Evolutionary conservation across 2,329 filamentous ascomycete genomes (phyloP).

Genomic region (Pseudocercospora cruenta): DNA sequence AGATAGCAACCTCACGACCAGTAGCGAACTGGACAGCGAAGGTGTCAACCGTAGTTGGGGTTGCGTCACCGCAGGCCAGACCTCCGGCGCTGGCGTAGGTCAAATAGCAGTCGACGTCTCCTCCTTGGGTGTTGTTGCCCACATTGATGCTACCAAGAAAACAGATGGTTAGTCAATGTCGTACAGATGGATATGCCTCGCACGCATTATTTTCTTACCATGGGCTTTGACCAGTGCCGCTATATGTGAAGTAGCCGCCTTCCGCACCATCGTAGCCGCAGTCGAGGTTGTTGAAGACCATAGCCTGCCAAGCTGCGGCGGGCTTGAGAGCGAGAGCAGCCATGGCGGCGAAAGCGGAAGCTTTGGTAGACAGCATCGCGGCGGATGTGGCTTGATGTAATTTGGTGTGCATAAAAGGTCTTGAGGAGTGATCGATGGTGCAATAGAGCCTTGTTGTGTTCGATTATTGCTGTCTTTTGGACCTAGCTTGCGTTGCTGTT

Average conservation of each 20-base stretch:
- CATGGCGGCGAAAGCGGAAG: background rate
- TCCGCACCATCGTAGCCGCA: background rate
- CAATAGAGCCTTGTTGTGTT: background rate
- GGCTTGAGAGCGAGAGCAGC: background rate
- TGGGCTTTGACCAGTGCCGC: background rate
- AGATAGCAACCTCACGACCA: background rate
- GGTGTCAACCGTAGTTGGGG: background rate
- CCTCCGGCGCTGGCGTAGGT: background rate
- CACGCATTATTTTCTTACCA: background rate
- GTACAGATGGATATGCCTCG: background rate
- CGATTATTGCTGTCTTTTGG: background rate
- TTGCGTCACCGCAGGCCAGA: background rate
- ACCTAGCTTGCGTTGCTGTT: background rate
- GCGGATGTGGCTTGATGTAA: background rate
- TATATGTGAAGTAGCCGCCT: background rate
- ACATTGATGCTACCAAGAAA: background rate
- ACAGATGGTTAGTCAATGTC: background rate
- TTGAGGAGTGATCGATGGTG: background rate
- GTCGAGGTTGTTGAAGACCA: slow-evolving; percentile 2
- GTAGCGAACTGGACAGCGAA: background rate
- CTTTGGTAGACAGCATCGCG: background rate
- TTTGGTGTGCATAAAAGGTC: background rate
- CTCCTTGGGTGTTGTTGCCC: background rate
- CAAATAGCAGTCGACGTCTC: background rate
- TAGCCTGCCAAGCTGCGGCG: background rate